These are phyloP conservation scores for Kodamaea jinghongensis DNA, from an alignment of 805 yeast species.

Conservation along the genomic window DNA sequence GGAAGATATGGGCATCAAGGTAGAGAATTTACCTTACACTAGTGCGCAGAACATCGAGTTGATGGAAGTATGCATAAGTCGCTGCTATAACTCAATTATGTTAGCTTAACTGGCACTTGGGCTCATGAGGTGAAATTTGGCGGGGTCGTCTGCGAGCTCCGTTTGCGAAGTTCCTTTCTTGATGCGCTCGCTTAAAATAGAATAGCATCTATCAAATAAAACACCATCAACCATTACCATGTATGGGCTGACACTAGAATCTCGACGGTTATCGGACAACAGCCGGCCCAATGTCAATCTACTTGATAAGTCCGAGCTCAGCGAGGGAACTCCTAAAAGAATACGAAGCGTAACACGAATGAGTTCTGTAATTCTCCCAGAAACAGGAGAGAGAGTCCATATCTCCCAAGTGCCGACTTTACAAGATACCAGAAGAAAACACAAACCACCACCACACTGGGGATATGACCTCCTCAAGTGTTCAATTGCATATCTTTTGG, in stretches of 20 bases:
- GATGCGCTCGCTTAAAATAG: too few species aligned
- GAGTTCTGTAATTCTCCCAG: constrained; percentile 39
- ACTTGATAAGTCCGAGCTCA: neutral
- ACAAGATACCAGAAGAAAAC: too few species aligned
- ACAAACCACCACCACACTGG: too few species aligned
- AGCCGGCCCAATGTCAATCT: neutral
- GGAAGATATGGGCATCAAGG: too few species aligned
- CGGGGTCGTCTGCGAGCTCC: too few species aligned
- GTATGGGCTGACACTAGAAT: constrained; percentile 2
- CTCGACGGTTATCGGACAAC: neutral
- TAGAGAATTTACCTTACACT: too few species aligned
- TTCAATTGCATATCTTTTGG: constrained; percentile 69
- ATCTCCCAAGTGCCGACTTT: constrained; percentile 15
- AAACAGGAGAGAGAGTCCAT: constrained; percentile 38
- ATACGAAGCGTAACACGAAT: constrained; percentile 14
- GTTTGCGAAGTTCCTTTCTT: too few species aligned
- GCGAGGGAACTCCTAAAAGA: constrained; percentile 1
- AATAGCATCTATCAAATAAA: constrained; percentile 1
- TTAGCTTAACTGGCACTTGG: too few species aligned
- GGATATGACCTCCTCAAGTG: constrained; percentile 52
- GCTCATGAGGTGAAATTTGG: too few species aligned
- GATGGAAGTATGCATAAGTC: too few species aligned
- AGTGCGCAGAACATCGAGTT: too few species aligned
- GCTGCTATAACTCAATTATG: too few species aligned
- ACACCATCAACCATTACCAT: constrained; percentile 1